phyloP scores from a whole-genome alignment of 2,329 filamentous ascomycete genomes.

The Blastomyces emzantsi region DNA sequence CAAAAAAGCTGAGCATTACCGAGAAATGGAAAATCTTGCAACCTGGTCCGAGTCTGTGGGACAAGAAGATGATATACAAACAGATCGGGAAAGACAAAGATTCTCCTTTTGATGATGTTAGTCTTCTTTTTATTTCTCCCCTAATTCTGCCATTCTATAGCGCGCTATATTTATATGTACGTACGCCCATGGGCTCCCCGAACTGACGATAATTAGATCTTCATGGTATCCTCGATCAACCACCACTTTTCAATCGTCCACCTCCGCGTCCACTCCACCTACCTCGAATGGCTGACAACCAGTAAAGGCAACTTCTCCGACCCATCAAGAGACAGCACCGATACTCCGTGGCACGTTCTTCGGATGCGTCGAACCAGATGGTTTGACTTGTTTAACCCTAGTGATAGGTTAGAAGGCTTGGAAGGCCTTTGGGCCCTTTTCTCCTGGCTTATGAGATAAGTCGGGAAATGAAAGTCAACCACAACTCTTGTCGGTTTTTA shows the following conservation, averaged over 20 bases:
- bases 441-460: slow-evolving; percentile 41
- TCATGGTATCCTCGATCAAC: slow-evolving; percentile 53
- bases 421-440: slow-evolving; percentile 50
- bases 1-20: slow-evolving; percentile 37
- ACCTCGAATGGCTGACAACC: slow-evolving; percentile 46
- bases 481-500: not conserved
- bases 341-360: slow-evolving; percentile 44
- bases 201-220: slow-evolving; percentile 38
- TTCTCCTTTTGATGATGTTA: slow-evolving; percentile 47
- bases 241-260: slow-evolving; percentile 54
- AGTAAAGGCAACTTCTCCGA: slow-evolving; percentile 29
- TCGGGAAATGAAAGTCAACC: not conserved
- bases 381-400: slow-evolving; percentile 49
- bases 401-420: slow-evolving; percentile 49
- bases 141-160: slow-evolving; percentile 5
- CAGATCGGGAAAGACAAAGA: slow-evolving; percentile 46
- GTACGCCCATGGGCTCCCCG: slow-evolving; percentile 2
- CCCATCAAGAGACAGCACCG: slow-evolving; percentile 15
- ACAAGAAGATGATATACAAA: slow-evolving; percentile 47
- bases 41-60: slow-evolving; percentile 46
- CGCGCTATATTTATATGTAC: not conserved
- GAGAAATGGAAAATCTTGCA: slow-evolving; percentile 47
- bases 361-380: slow-evolving; percentile 48
- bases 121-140: slow-evolving; percentile 17
- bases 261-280: slow-evolving; percentile 48